These are phyloP conservation scores for Solanum etuberosum DNA, from an alignment of 257 asterid genomes.

Conservation along the genomic window DNA sequence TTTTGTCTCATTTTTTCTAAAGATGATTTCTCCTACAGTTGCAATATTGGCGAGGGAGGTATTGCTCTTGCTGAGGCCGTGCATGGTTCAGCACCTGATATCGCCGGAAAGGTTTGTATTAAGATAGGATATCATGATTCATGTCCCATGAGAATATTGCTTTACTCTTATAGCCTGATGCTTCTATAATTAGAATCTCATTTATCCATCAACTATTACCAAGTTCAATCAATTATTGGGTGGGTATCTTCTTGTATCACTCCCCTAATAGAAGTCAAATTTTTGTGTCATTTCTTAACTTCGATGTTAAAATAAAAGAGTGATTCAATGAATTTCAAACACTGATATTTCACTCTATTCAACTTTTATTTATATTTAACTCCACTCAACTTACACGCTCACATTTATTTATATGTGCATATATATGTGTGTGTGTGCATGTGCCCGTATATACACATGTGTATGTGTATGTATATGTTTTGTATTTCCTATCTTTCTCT, in stretches of 20 bases:
- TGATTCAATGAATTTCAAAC: background rate
- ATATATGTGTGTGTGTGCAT: no score
- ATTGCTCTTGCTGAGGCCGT: conserved; percentile 99
- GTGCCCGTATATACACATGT: no score
- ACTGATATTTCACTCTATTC: background rate
- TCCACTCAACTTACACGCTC: background rate
- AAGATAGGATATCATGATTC: background rate
- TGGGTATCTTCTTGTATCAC: background rate
- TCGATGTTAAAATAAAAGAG: background rate
- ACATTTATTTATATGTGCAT: background rate
- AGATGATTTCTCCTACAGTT: conserved; percentile 25
- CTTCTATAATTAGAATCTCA: background rate
- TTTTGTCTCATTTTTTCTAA: background rate
- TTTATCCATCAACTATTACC: background rate
- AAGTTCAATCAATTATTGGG: background rate
- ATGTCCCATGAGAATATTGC: background rate
- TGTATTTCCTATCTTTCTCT: no score
- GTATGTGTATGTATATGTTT: no score
- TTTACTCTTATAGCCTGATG: background rate
- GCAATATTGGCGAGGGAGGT: conserved; percentile 96
- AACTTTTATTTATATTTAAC: background rate
- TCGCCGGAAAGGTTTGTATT: conserved; percentile 83
- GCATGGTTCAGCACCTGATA: conserved; percentile 99
- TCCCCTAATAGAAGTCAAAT: background rate
- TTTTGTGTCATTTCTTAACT: background rate